phyloP scores from a whole-genome alignment of 2,329 filamentous ascomycete species.

The Cladobotryum protrusum region DNA sequence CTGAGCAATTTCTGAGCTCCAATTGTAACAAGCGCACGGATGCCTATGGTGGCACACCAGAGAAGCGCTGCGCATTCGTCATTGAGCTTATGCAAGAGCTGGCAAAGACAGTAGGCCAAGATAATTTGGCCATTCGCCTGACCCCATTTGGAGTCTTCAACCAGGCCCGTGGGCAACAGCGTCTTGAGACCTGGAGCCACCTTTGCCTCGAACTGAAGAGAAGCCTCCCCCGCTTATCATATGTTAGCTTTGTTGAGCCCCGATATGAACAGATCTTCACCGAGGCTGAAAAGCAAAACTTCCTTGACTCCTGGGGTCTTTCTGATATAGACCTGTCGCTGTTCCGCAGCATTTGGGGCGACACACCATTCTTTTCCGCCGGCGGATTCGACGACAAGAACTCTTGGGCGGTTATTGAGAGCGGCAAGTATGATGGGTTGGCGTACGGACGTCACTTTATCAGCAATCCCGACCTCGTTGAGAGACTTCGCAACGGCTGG shows the following conservation, averaged over 20 bases:
- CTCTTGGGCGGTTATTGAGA: slow-evolving; percentile 36
- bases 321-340: slow-evolving; percentile 36
- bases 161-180: slow-evolving; percentile 42
- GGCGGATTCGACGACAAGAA: slow-evolving; percentile 49
- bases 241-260: slow-evolving; percentile 51
- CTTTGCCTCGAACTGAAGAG: slow-evolving; percentile 44
- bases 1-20: slow-evolving; percentile 33
- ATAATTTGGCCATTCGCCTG: slow-evolving; percentile 40
- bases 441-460: slow-evolving; percentile 42
- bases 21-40: slow-evolving; percentile 32
- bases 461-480: slow-evolving; percentile 43
- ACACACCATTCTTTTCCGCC: slow-evolving; percentile 49
- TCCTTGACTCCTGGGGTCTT: slow-evolving; percentile 43
- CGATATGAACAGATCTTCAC: slow-evolving; percentile 48
- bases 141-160: slow-evolving; percentile 47
- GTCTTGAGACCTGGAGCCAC: slow-evolving; percentile 46
- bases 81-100: slow-evolving; percentile 47
- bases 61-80: slow-evolving; percentile 42
- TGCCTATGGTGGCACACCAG: slow-evolving; percentile 27
- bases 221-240: slow-evolving; percentile 38
- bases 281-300: slow-evolving; percentile 41
- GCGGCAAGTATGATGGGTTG: slow-evolving; percentile 42
- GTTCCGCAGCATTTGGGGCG: slow-evolving; percentile 45
- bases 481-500: slow-evolving; percentile 33
- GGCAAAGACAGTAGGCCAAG: slow-evolving; percentile 36